phyloP scores from a whole-genome alignment of 345 rosid species.

The Syzygium aqueum region DNA sequence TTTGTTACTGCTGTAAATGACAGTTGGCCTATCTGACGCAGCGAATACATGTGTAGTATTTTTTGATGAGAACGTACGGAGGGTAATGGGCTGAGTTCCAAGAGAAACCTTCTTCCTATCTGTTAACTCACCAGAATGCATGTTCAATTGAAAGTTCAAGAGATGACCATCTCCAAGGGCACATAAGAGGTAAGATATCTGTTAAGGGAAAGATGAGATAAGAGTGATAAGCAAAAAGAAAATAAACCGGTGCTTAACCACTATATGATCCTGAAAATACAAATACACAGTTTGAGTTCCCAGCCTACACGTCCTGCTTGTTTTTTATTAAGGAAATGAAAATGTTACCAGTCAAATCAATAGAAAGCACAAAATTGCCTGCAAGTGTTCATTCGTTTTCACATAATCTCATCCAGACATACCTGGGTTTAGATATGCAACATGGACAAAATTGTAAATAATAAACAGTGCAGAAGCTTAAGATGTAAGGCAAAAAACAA shows the following conservation, averaged over 20 bases:
- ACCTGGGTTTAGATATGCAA: background rate
- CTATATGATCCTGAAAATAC: background rate
- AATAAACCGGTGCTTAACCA: background rate
- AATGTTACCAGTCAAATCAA: background rate
- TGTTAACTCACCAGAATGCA: constrained; percentile 57
- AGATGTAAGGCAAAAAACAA: background rate
- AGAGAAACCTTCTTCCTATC: constrained; percentile 86
- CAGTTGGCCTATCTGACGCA: constrained; percentile 95
- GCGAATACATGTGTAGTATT: constrained; percentile 86
- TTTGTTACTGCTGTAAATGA: constrained; percentile 95
- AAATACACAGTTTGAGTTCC: background rate
- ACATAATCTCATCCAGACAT: background rate
- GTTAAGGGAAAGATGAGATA: constrained; percentile 5
- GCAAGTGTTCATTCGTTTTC: background rate
- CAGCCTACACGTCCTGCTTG: background rate
- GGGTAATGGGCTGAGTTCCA: constrained; percentile 94
- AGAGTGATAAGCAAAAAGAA: background rate
- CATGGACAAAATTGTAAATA: background rate
- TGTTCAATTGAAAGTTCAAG: constrained; percentile 68
- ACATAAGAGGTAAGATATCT: constrained; percentile 90
- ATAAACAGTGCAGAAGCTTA: background rate
- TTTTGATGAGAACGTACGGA: constrained; percentile 94
- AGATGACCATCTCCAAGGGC: constrained; percentile 99
- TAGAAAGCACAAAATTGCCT: background rate
- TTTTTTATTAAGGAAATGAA: background rate